Evolutionary conservation across 2,329 filamentous ascomycete genomes (phyloP), one percentile per base, ranked within the genome.

Genomic region (Alternaria atra): DNA sequence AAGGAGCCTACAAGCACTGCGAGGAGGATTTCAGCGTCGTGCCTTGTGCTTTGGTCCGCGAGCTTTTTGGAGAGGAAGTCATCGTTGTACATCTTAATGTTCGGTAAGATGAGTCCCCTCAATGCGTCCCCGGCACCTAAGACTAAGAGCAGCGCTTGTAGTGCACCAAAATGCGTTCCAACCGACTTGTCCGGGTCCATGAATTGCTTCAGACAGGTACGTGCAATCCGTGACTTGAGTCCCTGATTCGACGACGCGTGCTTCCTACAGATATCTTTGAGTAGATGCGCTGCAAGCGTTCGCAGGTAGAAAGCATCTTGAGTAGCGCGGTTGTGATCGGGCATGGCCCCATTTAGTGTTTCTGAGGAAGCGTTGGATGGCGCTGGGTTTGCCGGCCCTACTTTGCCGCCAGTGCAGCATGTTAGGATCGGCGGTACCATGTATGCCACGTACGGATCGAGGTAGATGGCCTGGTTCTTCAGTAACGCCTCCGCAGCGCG

Each of bases 151-250:
- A 99, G 83, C 1, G 94, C 94, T 30, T 89, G 86, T 23, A 99
- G 86, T 6, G 94, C 93, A 44, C 95, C 95, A 75, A 95, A 99
- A 72, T 97, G 92, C 1, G 94, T 90, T 2, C 91, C 89, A 0
- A 93, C 87, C 0, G 93, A 89, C 73, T 94, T 93, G 43, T 89
- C 88, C 0, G 93, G 92, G 72, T 97, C 94, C 30, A 99, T 86
- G 78, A 97, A 94, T 72, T 91, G 89, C 80, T 97, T 97, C 34
- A 98, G 86, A 73, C 93, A 97, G 0, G 94, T 95, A n/a, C 95
- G 87, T 4, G 93, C 94, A 30, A 99, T 89, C 65, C 96, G 92
- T 2, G 94, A 90, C 58, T 93, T 92, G 27, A 98, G 87, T 13
- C 93, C 90, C 43, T 91, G 89, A 59, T 94, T 97, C 5, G 89